Evolutionary conservation across 176 grass and related monocot genomes (phyloP).

Genomic region (Hyparrhenia diplandra): DNA sequence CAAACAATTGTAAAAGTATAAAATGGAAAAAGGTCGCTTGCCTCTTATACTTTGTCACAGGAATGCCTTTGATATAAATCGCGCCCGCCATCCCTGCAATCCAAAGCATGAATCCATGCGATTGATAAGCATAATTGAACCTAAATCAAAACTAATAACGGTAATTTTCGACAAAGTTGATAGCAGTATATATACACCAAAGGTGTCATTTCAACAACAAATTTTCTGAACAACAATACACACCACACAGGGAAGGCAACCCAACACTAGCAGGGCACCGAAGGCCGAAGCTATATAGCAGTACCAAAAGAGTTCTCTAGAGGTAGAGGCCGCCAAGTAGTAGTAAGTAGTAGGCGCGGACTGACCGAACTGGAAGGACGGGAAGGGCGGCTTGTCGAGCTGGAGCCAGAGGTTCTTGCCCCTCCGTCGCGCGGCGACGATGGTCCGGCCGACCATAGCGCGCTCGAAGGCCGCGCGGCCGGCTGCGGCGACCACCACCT

Average conservation of each 20-base stretch:
- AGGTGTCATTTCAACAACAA: background rate
- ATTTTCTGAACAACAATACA: background rate
- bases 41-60: constrained; percentile 91
- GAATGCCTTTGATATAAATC: constrained; percentile 76
- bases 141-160: background rate
- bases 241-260: background rate
- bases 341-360: background rate
- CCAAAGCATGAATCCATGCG: background rate
- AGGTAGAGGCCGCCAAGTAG: background rate
- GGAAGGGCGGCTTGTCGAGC: constrained; percentile 80
- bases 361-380: constrained; percentile 94
- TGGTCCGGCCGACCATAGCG: constrained; percentile 57
- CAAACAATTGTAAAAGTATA: background rate
- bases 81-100: constrained; percentile 75
- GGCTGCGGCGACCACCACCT: constrained; percentile 51
- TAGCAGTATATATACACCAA: background rate
- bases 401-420: constrained; percentile 92
- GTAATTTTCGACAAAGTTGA: background rate
- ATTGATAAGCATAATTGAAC: background rate
- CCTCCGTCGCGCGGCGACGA: constrained; percentile 60
- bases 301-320: background rate
- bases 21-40: background rate
- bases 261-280: background rate
- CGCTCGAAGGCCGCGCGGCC: constrained; percentile 46
- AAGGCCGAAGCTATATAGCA: background rate